Conservation (phyloP, 805 yeast species). For the Yarrowia yakushimensis region DNA sequence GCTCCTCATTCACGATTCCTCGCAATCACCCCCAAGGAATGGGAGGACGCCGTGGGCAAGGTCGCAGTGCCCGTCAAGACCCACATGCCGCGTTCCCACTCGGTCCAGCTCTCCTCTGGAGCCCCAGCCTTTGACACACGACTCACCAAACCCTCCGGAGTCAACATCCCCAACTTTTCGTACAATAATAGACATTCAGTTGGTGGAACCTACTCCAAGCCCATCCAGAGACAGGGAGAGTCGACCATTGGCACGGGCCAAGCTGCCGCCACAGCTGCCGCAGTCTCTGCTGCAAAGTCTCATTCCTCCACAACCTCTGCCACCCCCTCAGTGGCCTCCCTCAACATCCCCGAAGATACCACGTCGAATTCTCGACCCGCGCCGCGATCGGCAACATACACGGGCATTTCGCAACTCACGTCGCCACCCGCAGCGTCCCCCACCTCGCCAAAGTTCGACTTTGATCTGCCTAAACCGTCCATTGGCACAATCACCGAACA, state of each 20-base stretch:
- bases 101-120: conserved; percentile 31
- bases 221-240: conserved; percentile 17
- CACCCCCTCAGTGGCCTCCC: background rate
- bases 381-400: conserved; percentile 3
- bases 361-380: background rate
- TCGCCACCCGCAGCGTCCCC: background rate
- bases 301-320: background rate
- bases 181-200: conserved; percentile 19
- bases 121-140: background rate
- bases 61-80: conserved; percentile 17
- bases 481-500: conserved; percentile 22
- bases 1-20: conserved; percentile 78
- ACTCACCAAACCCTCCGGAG: background rate
- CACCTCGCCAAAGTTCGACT: conserved; percentile 1
- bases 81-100: conserved; percentile 31
- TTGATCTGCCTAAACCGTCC: conserved; percentile 5
- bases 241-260: background rate
- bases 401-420: conserved; percentile 8
- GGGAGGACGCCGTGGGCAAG: conserved; percentile 55
- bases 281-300: background rate
- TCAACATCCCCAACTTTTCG: conserved; percentile 18
- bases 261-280: background rate
- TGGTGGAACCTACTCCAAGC: conserved; percentile 6
- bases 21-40: conserved; percentile 80
- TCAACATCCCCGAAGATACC: conserved; percentile 19